Conservation (phyloP, 164 flowering plant genomes). For the Platanus orientalis region DNA sequence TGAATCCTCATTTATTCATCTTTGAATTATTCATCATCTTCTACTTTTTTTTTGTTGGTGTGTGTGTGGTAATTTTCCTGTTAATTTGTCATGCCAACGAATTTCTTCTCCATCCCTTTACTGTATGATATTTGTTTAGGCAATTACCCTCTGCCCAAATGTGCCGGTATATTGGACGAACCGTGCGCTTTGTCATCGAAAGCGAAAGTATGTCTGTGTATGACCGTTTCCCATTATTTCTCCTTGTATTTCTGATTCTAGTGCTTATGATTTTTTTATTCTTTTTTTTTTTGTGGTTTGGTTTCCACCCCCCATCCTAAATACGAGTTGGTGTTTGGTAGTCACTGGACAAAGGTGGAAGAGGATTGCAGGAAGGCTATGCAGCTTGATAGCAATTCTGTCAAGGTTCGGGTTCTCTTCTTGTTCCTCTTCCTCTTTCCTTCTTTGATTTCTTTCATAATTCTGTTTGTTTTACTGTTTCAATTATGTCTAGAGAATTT, state of each 20-base stretch:
- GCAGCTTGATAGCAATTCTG: constrained; percentile 60
- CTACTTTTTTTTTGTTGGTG: background rate
- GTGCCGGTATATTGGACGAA: constrained; percentile 85
- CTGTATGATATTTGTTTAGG: constrained; percentile 35
- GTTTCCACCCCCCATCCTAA: background rate
- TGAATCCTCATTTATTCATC: background rate
- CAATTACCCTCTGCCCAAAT: constrained; percentile 82
- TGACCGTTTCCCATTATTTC: background rate
- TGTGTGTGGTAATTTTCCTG: background rate
- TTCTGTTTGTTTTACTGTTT: background rate
- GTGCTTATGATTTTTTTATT: background rate
- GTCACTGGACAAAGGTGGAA: constrained; percentile 73
- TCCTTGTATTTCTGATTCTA: background rate
- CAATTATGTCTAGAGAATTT: background rate
- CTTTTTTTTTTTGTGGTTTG: background rate
- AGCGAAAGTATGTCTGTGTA: constrained; percentile 53
- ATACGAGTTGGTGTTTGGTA: constrained; percentile 14
- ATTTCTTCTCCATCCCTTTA: background rate
- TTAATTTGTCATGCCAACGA: background rate
- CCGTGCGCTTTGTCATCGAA: constrained; percentile 84
- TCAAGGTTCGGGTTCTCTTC: constrained; percentile 62
- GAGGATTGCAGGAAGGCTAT: constrained; percentile 78
- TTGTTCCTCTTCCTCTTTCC: background rate
- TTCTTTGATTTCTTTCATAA: background rate
- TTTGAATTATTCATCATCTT: background rate